Conservation (phyloP, 805 yeast genomes). For the Blastobotrys peoriensis region DNA sequence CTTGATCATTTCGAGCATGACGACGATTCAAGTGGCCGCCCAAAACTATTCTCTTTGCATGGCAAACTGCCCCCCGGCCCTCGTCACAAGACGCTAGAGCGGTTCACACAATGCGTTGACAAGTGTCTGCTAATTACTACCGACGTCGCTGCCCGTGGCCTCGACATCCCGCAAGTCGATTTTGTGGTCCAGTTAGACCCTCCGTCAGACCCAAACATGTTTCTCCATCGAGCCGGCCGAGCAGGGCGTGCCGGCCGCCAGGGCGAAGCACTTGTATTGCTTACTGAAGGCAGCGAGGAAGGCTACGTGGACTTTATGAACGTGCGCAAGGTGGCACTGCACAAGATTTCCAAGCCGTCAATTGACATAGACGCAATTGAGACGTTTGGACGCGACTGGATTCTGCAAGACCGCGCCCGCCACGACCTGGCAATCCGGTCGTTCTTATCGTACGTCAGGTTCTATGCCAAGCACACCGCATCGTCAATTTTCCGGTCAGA, state of each 20-base stretch:
- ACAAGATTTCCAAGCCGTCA: slow-evolving; percentile 29
- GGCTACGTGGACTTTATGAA: slow-evolving; percentile 75
- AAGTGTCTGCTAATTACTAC: slow-evolving; percentile 77
- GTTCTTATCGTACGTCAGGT: slow-evolving; percentile 75
- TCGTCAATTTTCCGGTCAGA: slow-evolving; percentile 77
- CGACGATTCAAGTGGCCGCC: slow-evolving; percentile 19
- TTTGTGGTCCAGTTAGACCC: slow-evolving; percentile 91
- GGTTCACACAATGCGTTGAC: slow-evolving; percentile 43
- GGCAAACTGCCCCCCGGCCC: slow-evolving; percentile 84
- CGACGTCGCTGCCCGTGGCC: slow-evolving; percentile 97
- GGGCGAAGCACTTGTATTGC: slow-evolving; percentile 73
- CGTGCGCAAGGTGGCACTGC: slow-evolving; percentile 58
- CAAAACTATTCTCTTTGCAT: slow-evolving; percentile 67
- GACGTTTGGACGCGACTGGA: slow-evolving; percentile 41
- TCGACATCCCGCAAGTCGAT: slow-evolving; percentile 93
- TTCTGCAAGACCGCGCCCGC: slow-evolving; percentile 66
- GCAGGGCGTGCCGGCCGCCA: slow-evolving; percentile 86
- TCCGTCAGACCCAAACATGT: slow-evolving; percentile 87
- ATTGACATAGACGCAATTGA: neutral
- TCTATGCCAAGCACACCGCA: slow-evolving; percentile 84
- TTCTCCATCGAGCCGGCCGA: slow-evolving; percentile 90
- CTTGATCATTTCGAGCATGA: slow-evolving; percentile 18
- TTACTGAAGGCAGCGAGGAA: slow-evolving; percentile 71
- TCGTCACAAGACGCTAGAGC: slow-evolving; percentile 62
- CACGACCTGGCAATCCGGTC: slow-evolving; percentile 78